Conservation (phyloP, 805 yeast species). For the Yarrowia sp. region DNA sequence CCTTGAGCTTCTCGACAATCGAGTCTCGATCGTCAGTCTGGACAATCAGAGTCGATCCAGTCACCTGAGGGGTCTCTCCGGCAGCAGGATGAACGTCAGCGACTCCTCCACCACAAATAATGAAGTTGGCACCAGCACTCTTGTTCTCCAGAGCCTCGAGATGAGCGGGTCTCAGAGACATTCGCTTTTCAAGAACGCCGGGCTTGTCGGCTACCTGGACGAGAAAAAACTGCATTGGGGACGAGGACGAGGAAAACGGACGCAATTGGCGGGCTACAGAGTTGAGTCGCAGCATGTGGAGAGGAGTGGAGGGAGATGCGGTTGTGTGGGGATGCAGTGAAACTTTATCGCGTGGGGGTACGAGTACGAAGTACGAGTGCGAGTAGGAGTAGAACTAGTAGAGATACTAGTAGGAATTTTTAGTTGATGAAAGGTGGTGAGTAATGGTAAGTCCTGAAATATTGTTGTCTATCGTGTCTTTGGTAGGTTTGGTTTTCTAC, state of each 20-base stretch:
- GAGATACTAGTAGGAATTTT: too few relatives aligned
- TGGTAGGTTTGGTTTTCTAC: too few relatives aligned
- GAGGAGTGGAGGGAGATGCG: neutral
- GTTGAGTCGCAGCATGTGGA: conserved; percentile 15
- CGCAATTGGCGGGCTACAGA: neutral
- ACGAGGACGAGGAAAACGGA: neutral
- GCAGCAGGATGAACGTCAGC: conserved; percentile 38
- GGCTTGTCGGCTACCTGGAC: conserved; percentile 71
- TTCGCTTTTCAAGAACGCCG: conserved; percentile 40
- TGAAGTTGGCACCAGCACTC: conserved; percentile 40
- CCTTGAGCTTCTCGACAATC: conserved; percentile 58
- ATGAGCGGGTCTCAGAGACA: conserved; percentile 45
- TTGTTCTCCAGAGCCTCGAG: conserved; percentile 37
- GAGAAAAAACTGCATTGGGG: conserved; percentile 50
- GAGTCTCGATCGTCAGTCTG: conserved; percentile 64
- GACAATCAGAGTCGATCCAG: conserved; percentile 64
- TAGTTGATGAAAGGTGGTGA: too few relatives aligned
- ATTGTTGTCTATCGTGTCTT: too few relatives aligned
- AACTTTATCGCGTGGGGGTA: too few relatives aligned
- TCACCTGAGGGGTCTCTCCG: conserved; percentile 44
- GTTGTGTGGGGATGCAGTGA: neutral
- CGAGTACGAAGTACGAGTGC: too few relatives aligned
- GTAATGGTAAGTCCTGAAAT: too few relatives aligned
- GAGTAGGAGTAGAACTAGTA: too few relatives aligned
- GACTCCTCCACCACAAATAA: conserved; percentile 43